A percentile compares a stretch with the other conserved stretches of the same genome.
phyloP scores from a whole-genome alignment of 2,329 filamentous ascomycete species.

The Cyphellophora europaea region DNA sequence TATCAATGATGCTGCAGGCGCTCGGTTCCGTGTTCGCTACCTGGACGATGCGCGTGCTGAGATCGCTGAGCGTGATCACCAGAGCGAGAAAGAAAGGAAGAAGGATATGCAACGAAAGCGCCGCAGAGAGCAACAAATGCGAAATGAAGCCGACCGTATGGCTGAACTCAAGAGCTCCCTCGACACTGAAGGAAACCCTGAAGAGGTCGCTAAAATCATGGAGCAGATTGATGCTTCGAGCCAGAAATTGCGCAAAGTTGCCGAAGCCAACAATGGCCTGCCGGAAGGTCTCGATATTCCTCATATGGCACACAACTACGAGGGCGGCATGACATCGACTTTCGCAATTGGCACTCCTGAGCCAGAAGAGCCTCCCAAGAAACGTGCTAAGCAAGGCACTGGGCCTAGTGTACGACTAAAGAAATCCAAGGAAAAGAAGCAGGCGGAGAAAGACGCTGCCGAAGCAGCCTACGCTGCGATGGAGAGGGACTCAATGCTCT shows the following conservation, averaged over 20 bases:
- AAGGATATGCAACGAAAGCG: constrained; percentile 99
- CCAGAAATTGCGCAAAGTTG: constrained; percentile 87
- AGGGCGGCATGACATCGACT: constrained; percentile 75
- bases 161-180: constrained; percentile 69
- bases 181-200: constrained; percentile 68
- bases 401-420: constrained; percentile 56
- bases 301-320: constrained; percentile 67
- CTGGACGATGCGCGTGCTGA: constrained; percentile 75
- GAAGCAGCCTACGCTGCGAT: constrained; percentile 69
- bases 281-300: constrained; percentile 63
- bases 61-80: constrained; percentile 80
- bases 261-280: constrained; percentile 75
- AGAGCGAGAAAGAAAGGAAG: constrained; percentile 96
- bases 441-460: constrained; percentile 63
- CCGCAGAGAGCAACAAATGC: constrained; percentile 86
- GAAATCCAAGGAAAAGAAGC: constrained; percentile 72
- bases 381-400: constrained; percentile 43
- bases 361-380: constrained; percentile 39
- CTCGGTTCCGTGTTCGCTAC: constrained; percentile 66
- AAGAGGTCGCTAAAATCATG: constrained; percentile 69
- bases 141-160: constrained; percentile 77
- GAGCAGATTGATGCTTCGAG: constrained; percentile 82
- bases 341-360: constrained; percentile 60
- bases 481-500: constrained; percentile 33
- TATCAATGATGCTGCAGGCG: constrained; percentile 62